Percentiles rank a stretch among this genome's conserved stretches.
phyloP scores from a whole-genome alignment of 2,329 filamentous ascomycete species.

The Pleurostoma richardsiae region DNA sequence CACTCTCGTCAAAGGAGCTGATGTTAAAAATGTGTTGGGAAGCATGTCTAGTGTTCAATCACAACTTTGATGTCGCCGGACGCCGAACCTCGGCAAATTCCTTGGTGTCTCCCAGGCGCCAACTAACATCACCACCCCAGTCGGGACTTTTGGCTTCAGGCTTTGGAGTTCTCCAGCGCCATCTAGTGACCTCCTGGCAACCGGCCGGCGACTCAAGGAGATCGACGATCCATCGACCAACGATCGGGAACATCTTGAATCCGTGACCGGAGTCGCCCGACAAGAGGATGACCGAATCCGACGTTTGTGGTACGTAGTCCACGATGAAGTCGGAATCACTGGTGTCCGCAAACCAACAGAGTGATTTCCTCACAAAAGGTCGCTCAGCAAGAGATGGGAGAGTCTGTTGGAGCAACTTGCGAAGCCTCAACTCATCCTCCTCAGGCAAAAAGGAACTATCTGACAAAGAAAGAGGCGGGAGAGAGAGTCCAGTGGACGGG shows the following conservation, averaged over 20 bases:
- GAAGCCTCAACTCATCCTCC: constrained; percentile 46
- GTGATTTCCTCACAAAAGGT: constrained; percentile 45
- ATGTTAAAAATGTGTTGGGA: no score
- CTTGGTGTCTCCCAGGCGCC: no score
- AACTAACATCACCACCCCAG: no score
- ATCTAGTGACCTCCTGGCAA: no score
- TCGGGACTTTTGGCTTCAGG: no score
- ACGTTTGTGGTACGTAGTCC: constrained; percentile 48
- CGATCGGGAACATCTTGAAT: constrained; percentile 39
- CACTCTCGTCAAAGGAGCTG: no score
- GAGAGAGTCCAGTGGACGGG: background rate
- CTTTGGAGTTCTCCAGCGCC: no score
- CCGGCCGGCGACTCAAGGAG: no score
- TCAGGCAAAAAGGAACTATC: constrained; percentile 37
- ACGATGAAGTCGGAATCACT: constrained; percentile 55
- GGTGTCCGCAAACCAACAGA: constrained; percentile 62
- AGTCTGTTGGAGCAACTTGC: constrained; percentile 42
- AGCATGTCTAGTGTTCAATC: no score
- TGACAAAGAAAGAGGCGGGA: no score
- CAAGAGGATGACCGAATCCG: constrained; percentile 39
- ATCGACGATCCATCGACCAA: constrained; percentile 34
- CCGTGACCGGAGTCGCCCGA: constrained; percentile 57
- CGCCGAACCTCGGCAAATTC: no score
- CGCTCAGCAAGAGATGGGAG: constrained; percentile 47
- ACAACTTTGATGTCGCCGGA: no score